These are phyloP conservation scores for Ceratobasidium sp. DNA, from an alignment of 1,284 basidiomycete species.

Conservation along the genomic window DNA sequence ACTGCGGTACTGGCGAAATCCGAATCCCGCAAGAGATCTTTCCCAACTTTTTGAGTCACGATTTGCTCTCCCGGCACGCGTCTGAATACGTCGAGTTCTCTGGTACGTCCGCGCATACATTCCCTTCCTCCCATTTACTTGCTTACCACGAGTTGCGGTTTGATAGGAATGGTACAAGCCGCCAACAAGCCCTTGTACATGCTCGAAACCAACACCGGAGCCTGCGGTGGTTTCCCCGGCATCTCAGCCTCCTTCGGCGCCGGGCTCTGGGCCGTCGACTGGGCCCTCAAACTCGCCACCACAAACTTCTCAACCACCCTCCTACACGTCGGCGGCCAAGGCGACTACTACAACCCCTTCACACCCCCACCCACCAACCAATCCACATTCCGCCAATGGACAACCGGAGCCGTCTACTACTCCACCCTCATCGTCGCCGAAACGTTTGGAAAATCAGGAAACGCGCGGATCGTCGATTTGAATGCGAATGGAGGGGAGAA, in stretches of 20 bases:
- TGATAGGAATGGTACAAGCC: slow-evolving; percentile 22
- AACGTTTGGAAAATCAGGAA: slow-evolving; percentile 55
- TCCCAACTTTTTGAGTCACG: slow-evolving; percentile 42
- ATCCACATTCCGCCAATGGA: slow-evolving; percentile 53
- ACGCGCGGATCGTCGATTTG: slow-evolving; percentile 55
- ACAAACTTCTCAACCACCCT: slow-evolving; percentile 63
- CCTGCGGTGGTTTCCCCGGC: slow-evolving; percentile 63
- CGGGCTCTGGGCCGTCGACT: slow-evolving; percentile 79
- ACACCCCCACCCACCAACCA: slow-evolving; percentile 59
- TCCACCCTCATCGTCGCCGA: slow-evolving; percentile 58
- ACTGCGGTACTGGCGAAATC: slow-evolving; percentile 42
- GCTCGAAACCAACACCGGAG: slow-evolving; percentile 64
- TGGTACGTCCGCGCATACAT: not conserved
- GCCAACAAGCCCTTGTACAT: slow-evolving; percentile 60
- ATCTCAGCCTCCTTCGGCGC: slow-evolving; percentile 72
- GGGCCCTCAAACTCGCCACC: slow-evolving; percentile 72
- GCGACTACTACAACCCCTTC: slow-evolving; percentile 59
- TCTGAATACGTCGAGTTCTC: slow-evolving; percentile 42
- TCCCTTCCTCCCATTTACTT: not conserved
- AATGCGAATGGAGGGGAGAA: slow-evolving; percentile 56
- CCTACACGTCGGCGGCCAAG: slow-evolving; percentile 55
- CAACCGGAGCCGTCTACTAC: slow-evolving; percentile 59
- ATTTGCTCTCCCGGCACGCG: slow-evolving; percentile 25
- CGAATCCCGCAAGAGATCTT: slow-evolving; percentile 44
- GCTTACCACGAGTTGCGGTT: not conserved